Evolutionary conservation across 1,139 yeast species (phyloP), one percentile per base, ranked within the genome.

Genomic region (Geotrichum phurueaensis): DNA sequence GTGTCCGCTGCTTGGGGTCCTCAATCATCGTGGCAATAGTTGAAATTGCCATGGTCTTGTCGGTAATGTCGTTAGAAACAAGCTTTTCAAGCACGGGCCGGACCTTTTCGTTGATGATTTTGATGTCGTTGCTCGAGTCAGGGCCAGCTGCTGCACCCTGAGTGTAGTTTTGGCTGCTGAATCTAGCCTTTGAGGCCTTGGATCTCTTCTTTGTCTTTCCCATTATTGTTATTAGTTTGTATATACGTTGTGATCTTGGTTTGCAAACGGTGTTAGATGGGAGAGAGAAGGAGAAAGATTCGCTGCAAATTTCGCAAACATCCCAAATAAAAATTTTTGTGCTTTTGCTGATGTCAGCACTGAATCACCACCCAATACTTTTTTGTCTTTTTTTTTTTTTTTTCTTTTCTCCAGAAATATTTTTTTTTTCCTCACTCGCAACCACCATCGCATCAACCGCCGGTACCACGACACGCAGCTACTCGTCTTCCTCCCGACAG

Each of bases 201-300:
- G 86, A 84, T 69, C 84, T 84, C 73, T 83, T 85, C 78, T 85
- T 87, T 56, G 87, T 81, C 74, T 87, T 88, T 61, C 89, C 95
- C 96, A 87, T 88, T 57, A n/a, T 33, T 51, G 25, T n/a, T 3
- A n/a, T 4, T n/a, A 27, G 45, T 47, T 15, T 12, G 5, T 47
- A 31, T 15, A 27, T 13, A 12, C 27, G 20, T n/a, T n/a, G n/a
- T n/a, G n/a, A n/a, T n/a, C n/a, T n/a, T n/a, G n/a, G n/a, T n/a
- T n/a, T n/a, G n/a, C n/a, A n/a, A n/a, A n/a, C n/a, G n/a, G n/a
- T 39, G n/a, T 39, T 3, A 2, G 6, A 5, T 39, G 20, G 18
- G n/a, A 39, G 15, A 10, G 15, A 39, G n/a, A n/a, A n/a, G n/a
- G 2, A 13, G n/a, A 39, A 39, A 15, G 18, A 3, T 22, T n/a